Conservation (phyloP, 169 alveolate species). For the Cytauxzoon felis region DNA sequence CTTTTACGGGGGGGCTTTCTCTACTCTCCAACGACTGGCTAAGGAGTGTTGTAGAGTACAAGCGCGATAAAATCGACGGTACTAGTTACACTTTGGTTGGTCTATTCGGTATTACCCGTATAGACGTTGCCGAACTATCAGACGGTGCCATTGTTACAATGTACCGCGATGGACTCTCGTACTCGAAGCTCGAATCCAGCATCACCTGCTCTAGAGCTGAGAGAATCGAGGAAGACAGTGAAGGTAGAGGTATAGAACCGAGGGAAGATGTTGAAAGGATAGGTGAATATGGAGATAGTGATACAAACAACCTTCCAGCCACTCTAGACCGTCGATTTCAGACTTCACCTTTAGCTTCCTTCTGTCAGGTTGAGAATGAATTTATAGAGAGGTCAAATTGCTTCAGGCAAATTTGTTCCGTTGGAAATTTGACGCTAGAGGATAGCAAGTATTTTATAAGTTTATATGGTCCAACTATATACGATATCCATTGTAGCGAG, state of each 20-base stretch:
- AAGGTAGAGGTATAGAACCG: neutral
- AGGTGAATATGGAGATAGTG: neutral
- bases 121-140: constrained; percentile 17
- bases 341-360: neutral
- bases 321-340: neutral
- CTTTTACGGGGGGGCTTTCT: neutral
- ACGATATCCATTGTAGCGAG: constrained; percentile 33
- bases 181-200: neutral
- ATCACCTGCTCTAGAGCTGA: neutral
- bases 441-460: constrained; percentile 5
- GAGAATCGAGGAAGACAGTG: neutral
- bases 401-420: constrained; percentile 10
- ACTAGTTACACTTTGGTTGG: constrained; percentile 13
- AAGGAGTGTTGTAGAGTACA: constrained; percentile 2
- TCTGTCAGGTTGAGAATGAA: neutral
- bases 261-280: neutral
- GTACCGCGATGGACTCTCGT: neutral
- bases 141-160: constrained; percentile 26
- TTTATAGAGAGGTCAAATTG: constrained; percentile 30
- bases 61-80: constrained; percentile 6
- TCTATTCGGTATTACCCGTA: constrained; percentile 1
- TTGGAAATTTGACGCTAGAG: constrained; percentile 9
- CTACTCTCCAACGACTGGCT: constrained; percentile 6
- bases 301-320: neutral
- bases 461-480: constrained; percentile 28